Evolutionary conservation across 768 basidiomycete genomes (phyloP).

Genomic region (Saitozyma sp.): DNA sequence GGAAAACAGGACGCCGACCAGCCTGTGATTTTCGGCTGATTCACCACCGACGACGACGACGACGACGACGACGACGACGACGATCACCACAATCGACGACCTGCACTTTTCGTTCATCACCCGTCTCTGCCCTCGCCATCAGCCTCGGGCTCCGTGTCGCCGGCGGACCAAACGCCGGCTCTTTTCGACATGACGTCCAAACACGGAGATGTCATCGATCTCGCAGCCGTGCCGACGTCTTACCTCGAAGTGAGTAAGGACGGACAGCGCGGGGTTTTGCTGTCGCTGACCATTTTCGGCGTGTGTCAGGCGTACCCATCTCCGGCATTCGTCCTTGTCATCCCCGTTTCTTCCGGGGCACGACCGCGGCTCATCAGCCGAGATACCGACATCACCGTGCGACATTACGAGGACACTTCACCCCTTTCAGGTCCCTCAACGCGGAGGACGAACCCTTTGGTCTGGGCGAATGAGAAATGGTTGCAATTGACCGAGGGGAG

Average conservation of each 20-base stretch:
- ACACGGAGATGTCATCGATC: constrained; percentile 11
- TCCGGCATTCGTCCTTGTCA: constrained; percentile 35
- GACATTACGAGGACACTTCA: constrained; percentile 30
- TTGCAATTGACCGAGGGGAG: constrained; percentile 29
- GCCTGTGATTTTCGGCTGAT: too few relatives aligned
- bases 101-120: too few relatives aligned
- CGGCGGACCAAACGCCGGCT: too few relatives aligned
- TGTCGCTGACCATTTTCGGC: too few relatives aligned
- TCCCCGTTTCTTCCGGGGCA: constrained; percentile 12
- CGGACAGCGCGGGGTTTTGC: neutral
- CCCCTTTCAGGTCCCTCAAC: constrained; percentile 21
- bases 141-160: too few relatives aligned
- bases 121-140: too few relatives aligned
- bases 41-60: too few relatives aligned
- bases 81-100: too few relatives aligned
- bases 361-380: constrained; percentile 28
- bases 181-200: neutral
- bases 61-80: too few relatives aligned
- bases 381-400: constrained; percentile 42
- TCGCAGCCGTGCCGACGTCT: constrained; percentile 28
- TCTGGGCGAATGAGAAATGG: constrained; percentile 44
- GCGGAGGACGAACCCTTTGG: constrained; percentile 5
- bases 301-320: constrained; percentile 36
- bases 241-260: constrained; percentile 37
- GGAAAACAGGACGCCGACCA: too few relatives aligned